Percentiles rank a stretch among this genome's conserved stretches.
Conservation (phyloP, 169 alveolate genomes). For the Plasmodium blacklocki region DNA sequence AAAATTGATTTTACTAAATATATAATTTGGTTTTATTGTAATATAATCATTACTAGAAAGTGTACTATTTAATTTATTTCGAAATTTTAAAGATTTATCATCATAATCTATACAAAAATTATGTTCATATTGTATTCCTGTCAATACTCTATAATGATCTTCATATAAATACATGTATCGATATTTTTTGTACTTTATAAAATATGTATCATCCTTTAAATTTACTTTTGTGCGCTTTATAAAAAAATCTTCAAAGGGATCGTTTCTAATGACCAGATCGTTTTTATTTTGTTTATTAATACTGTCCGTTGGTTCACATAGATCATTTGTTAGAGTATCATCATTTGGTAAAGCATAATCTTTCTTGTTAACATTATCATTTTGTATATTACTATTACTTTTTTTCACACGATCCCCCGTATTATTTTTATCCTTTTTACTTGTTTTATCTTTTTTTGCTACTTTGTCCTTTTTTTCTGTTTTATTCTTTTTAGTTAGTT, state of each 20-base stretch:
- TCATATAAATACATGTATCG: constrained; percentile 4
- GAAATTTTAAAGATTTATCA: constrained; percentile 1
- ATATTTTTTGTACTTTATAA: constrained; percentile 17
- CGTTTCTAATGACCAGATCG: neutral
- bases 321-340: too few relatives aligned
- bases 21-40: constrained; percentile 1
- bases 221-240: constrained; percentile 21
- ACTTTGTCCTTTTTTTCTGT: too few relatives aligned
- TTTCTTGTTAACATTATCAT: too few relatives aligned
- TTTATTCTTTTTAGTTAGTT: too few relatives aligned
- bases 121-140: constrained; percentile 47
- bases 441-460: too few relatives aligned
- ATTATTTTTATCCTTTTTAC: too few relatives aligned
- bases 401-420: too few relatives aligned
- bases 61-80: constrained; percentile 5
- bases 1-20: constrained; percentile 17
- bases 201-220: neutral
- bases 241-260: neutral
- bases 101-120: constrained; percentile 8
- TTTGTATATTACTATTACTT: too few relatives aligned
- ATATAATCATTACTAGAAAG: constrained; percentile 1
- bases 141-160: constrained; percentile 18
- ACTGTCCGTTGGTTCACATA: too few relatives aligned
- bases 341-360: too few relatives aligned
- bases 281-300: neutral